A percentile compares a stretch with the other conserved stretches of the same genome.
phyloP scores from a whole-genome alignment of 2,329 filamentous ascomycete genomes.

The Sarocladium strictum region DNA sequence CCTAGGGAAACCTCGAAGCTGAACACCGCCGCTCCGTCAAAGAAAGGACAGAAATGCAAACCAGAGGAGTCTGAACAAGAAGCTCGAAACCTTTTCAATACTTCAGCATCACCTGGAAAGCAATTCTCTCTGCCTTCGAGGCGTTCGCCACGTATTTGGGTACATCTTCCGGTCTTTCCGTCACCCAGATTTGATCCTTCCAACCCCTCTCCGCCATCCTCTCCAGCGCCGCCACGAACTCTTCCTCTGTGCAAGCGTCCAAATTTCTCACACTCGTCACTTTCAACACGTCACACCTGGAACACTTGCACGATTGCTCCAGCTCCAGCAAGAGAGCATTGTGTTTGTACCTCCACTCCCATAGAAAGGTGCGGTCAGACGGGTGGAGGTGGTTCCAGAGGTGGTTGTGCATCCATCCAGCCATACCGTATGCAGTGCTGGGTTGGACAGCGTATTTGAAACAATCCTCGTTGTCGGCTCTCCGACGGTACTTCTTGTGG shows the following conservation, averaged over 20 bases:
- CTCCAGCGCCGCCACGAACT: slow-evolving; percentile 14
- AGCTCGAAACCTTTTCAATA: not conserved
- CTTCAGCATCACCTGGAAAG: slow-evolving; percentile 4
- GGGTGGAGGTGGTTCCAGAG: not conserved
- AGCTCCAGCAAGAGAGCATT: not conserved
- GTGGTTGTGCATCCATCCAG: not conserved
- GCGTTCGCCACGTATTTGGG: slow-evolving; percentile 9
- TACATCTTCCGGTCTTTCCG: slow-evolving; percentile 11
- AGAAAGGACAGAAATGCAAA: no score
- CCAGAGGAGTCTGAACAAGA: not conserved
- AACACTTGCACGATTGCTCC: not conserved
- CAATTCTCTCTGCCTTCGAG: not conserved
- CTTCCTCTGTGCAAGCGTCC: slow-evolving; percentile 12
- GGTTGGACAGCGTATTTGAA: not conserved
- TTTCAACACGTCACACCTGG: not conserved
- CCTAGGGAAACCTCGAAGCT: no score
- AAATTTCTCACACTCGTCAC: slow-evolving; percentile 4
- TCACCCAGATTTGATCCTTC: slow-evolving; percentile 22
- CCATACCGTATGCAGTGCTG: not conserved
- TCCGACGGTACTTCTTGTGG: not conserved
- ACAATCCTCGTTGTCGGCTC: not conserved
- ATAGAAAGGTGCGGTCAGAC: not conserved
- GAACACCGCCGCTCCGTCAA: no score
- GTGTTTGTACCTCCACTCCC: not conserved
- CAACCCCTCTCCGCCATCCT: slow-evolving; percentile 15